Conservation (phyloP, 495 filamentous ascomycete species). For the Polyplosphaeria fusca region DNA sequence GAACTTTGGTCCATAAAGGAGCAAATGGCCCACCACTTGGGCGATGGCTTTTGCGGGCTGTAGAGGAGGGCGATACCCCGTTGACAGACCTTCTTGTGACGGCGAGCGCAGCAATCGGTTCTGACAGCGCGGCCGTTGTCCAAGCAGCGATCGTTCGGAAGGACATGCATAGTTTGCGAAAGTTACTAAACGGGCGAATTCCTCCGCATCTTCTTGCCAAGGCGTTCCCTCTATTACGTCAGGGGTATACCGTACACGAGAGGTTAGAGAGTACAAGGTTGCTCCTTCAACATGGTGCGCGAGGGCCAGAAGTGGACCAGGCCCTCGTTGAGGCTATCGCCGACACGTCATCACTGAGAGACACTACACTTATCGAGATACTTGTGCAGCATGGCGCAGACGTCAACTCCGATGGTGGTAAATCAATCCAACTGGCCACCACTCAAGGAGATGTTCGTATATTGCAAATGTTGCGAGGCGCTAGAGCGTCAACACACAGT, state of each 20-base stretch:
- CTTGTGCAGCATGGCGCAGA: conserved; percentile 18
- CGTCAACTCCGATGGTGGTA: conserved; percentile 20
- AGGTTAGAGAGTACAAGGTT: conserved; percentile 11
- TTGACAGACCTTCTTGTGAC: conserved; percentile 21
- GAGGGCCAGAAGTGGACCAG: conserved; percentile 15
- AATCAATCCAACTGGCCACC: conserved; percentile 11
- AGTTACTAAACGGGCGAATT: conserved; percentile 4
- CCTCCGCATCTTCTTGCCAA: conserved; percentile 3
- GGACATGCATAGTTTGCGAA: conserved; percentile 14
- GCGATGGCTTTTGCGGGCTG: conserved; percentile 17
- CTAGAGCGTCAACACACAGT: conserved; percentile 3
- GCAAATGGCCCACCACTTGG: conserved; percentile 19
- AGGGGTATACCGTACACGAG: conserved; percentile 8
- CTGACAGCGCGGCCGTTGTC: conserved; percentile 3
- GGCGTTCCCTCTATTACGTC: conserved; percentile 18
- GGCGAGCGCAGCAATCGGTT: conserved; percentile 13
- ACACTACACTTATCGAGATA: conserved; percentile 18
- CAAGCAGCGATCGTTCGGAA: conserved; percentile 11
- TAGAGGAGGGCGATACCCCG: conserved; percentile 23
- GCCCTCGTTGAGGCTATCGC: conserved; percentile 22
- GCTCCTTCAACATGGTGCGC: conserved; percentile 20
- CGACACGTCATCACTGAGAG: conserved; percentile 18
- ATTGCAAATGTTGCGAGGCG: conserved; percentile 9
- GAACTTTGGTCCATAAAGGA: conserved; percentile 12
- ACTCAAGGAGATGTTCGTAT: conserved; percentile 17